Evolutionary conservation across 768 basidiomycete species (phyloP), one percentile per base, ranked within the genome.

Genomic region (Mrakia hoshinonis): DNA sequence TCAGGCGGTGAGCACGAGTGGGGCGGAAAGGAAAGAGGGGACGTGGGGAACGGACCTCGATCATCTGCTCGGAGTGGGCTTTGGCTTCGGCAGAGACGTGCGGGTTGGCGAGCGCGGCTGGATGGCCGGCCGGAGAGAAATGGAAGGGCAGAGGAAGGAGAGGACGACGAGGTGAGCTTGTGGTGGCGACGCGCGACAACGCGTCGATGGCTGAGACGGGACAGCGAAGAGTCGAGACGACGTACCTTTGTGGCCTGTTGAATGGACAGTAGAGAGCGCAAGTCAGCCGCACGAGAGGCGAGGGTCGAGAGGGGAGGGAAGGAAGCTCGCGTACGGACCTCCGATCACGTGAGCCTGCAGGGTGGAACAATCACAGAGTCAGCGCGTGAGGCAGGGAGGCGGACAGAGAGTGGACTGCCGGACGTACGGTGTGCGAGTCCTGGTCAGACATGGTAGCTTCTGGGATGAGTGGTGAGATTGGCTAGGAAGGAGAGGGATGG

Each of bases 21-120:
- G 20, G 24, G 20, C 5, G 43, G 43, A 36, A n/a, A 3, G 24
- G 34, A 47, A 9, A 60, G 48, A 34, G 29, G 2, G 49, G 34
- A 55, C n/a, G 81, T 84, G 72, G 69, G 87, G 69, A 83, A 82
- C 31, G 79, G 47, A 76, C 76, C 62, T 74, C 48, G 43, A 77
- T 69, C 39, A 76, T 73, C 72, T 77, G 58, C 52, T 71, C 67
- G 47, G 77, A 75, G 73, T 77, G 76, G 65, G 75, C 75, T 68
- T 79, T 79, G 68, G 79, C 77, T 68, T 77, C 76, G 60, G 78
- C 76, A 26, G 75, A 73, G 36, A 76, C 75, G 51, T 74, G 72
- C 39, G 79, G 79, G 73, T 79, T 78, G 43, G 75, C 73, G 46
- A 79, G 70, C 15, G 78, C 76, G 46, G 78, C 77, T 67, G 51